Base-by-base conservation (phyloP, 2,329 filamentous ascomycete genomes). In the Coniella lustricola region DNA sequence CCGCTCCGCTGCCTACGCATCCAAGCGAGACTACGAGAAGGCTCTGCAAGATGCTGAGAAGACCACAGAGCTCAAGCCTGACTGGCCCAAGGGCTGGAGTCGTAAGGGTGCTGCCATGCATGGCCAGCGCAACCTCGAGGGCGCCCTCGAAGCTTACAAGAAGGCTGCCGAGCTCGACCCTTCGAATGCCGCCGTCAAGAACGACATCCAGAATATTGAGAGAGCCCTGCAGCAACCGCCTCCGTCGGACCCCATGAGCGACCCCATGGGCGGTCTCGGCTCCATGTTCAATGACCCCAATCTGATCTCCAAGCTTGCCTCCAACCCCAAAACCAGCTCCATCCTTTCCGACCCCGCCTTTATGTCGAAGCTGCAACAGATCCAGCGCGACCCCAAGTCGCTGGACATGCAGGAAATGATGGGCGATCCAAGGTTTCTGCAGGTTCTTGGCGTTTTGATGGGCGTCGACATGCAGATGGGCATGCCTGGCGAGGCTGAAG, bases 71-170 rank as follows among this genome's bases (percentile, higher is more conserved):
- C 75, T 98, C 67, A 97, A 98, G 76, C 86, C 91, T 12, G 93
- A 97, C 74, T 98, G 93, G 93, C 83, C 89, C 52, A 97, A 97
- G 72, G 93, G 93, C 57, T 96, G 89, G 85, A 85, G 87, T 51
- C 84, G 93, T 53, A 96, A 96, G 68, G 93, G 91, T 57, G 85
- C 90, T 55, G 93, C 93, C 48, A 76, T 90, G 31, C 93, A 95
- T 67, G 93, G 93, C 39, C 74, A 84, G 52, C 88, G 90, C 44
- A 89, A 98, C 64, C 76, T 97, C 18, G 74, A 93, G 43, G 86
- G 81, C 41, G 90, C 93, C 31, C 80, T 85, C 55, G 90, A 96
- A 61, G 90, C 94, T 18, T 98, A 94, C 66, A 87, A 95, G 62
- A 81, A 94, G 65, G 93, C 91, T n/a, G 74, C 96, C 58, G 95